Evolutionary conservation across 1,284 basidiomycete genomes (phyloP), one percentile per base, ranked within the genome.

Genomic region (Neotropicomus parvogracilis): DNA sequence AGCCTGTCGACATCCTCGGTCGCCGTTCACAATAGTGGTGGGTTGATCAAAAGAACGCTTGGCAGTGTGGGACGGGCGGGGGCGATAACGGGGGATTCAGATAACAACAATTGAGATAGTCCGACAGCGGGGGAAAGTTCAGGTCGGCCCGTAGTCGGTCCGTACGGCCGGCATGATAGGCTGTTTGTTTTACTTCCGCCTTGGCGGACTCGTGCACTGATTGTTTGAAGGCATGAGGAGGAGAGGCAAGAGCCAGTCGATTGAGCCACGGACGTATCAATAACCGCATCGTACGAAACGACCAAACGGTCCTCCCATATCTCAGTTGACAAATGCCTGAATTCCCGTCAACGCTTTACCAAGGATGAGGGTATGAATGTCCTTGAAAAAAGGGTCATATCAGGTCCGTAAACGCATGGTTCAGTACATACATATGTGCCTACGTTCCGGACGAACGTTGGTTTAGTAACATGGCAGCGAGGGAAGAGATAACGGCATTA

Each of bases 321-420:
- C 49, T 70, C 59, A 79, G 58, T 78, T 81, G 36, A 78, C 76
- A 62, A 95, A 97, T 1, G 93, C 91, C 50, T 82, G 81, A 41
- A 91, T 78, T 10, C 85, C 91, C 0, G 94, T 95, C 57, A 95
- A 85, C 2, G 90, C 90, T 66, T 92, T 95, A 48, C 94, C 94
- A 38, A 97, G 71, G 49, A 97, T 93, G 47, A 97, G 83, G 7
- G 87, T 78, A 62, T 91, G 88, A 35, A 91, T 88, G 59, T 91
- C 89, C 82, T 91, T 56, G 36, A 38, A 50, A 37, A 51, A 35
- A 46, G 35, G n/a, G 29, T 38, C 24, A 46, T 38, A 37, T 31
- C 27, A 39, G 33, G 42, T 32, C 10, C 9, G 28, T 29, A 38
- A 37, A 16, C 6, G 35, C 14, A 9, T 6, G 33, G 32, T 10